These are phyloP conservation scores for Epithemia pelagica DNA, from an alignment of 108 stramenopile species.

Conservation along the genomic window DNA sequence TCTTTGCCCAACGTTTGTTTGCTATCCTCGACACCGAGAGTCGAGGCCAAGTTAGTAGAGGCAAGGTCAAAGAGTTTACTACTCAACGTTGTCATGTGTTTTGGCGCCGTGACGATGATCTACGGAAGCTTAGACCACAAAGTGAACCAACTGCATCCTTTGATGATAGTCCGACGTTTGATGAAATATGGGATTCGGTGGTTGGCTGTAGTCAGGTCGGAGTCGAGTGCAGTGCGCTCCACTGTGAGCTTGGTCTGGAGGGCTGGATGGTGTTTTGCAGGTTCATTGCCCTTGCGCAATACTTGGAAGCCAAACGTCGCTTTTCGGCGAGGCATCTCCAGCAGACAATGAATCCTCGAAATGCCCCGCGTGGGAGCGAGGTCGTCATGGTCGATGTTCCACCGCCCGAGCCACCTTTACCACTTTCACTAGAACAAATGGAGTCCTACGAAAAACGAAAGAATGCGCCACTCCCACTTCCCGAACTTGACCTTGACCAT, in stretches of 20 bases:
- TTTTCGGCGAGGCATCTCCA: slow-evolving; percentile 82
- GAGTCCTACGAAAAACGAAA: slow-evolving; percentile 43
- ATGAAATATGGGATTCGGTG: slow-evolving; percentile 73
- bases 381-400: slow-evolving; percentile 81
- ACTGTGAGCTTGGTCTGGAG: slow-evolving; percentile 56
- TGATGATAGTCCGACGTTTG: slow-evolving; percentile 53
- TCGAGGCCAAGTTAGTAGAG: slow-evolving; percentile 48
- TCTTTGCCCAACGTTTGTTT: slow-evolving; percentile 62
- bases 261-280: slow-evolving; percentile 83
- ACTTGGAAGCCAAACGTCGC: slow-evolving; percentile 72
- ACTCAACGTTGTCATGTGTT: slow-evolving; percentile 72
- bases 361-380: slow-evolving; percentile 52
- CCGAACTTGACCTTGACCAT: slow-evolving; percentile 80
- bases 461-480: slow-evolving; percentile 54
- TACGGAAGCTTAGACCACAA: slow-evolving; percentile 13
- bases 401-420: slow-evolving; percentile 56
- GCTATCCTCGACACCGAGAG: slow-evolving; percentile 73
- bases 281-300: slow-evolving; percentile 77
- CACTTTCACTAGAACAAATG: slow-evolving; percentile 31
- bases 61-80: slow-evolving; percentile 64
- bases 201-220: slow-evolving; percentile 32
- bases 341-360: slow-evolving; percentile 78
- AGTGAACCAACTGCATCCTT: slow-evolving; percentile 1
- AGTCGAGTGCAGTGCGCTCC: slow-evolving; percentile 7
- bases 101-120: slow-evolving; percentile 69